A percentile compares a stretch with the other conserved stretches of the same genome.
phyloP scores from a whole-genome alignment of 345 rosid species.

The Toxicodendron radicans region DNA sequence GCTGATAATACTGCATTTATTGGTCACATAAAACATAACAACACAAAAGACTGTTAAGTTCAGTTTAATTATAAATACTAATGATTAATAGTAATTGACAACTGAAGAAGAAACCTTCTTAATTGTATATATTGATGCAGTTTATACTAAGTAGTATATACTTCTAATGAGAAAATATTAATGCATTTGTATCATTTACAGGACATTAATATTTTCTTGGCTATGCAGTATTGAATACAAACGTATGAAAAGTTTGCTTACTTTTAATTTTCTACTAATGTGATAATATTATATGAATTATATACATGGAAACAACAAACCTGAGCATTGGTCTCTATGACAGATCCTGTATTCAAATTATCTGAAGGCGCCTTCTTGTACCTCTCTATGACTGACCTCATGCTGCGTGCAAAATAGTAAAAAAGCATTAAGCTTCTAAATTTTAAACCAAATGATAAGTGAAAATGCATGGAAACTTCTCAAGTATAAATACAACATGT shows the following conservation, averaged over 20 bases:
- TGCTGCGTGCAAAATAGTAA: constrained; percentile 39
- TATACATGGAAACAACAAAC: constrained; percentile 16
- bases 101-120: constrained; percentile 5
- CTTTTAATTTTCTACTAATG: too few relatives aligned
- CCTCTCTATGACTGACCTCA: constrained; percentile 83
- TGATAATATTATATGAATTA: too few relatives aligned
- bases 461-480: too few relatives aligned
- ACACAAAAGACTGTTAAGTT: background rate
- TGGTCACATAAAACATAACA: background rate
- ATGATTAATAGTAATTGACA: too few relatives aligned
- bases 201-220: too few relatives aligned
- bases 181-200: too few relatives aligned
- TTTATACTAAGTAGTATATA: too few relatives aligned
- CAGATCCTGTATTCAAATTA: constrained; percentile 48
- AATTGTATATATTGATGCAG: too few relatives aligned
- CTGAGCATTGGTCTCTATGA: constrained; percentile 97
- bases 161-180: too few relatives aligned
- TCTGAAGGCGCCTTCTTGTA: constrained; percentile 93
- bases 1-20: constrained; percentile 79
- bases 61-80: background rate
- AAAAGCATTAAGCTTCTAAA: background rate
- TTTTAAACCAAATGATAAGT: background rate
- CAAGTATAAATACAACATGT: too few relatives aligned
- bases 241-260: too few relatives aligned
- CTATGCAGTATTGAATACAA: too few relatives aligned